Percentiles rank a stretch among this genome's conserved stretches.
phyloP scores from a whole-genome alignment of 1,284 basidiomycete genomes.

The Ceratobasidium sp. region DNA sequence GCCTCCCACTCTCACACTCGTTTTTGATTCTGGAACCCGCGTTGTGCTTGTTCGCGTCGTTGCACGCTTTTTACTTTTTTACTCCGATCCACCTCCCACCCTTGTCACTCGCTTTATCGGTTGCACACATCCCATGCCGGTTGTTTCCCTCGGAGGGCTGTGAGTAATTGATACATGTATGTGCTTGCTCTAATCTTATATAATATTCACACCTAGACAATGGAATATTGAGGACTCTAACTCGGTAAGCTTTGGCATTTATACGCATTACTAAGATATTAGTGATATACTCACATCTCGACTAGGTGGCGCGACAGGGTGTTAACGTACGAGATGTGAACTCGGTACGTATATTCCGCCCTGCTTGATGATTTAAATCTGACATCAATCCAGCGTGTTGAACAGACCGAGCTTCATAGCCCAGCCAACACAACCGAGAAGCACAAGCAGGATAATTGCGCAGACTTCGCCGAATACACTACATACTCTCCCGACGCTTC shows the following conservation, averaged over 20 bases:
- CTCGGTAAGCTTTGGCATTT: constrained; percentile 70
- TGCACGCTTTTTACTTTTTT: too few species aligned
- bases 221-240: too few species aligned
- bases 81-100: too few species aligned
- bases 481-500: constrained; percentile 42
- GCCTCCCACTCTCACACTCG: too few species aligned
- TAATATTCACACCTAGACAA: too few species aligned
- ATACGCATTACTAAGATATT: constrained; percentile 50
- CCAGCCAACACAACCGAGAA: constrained; percentile 58
- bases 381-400: constrained; percentile 73
- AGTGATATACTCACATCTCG: constrained; percentile 31
- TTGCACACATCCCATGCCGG: too few species aligned
- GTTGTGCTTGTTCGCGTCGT: too few species aligned
- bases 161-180: too few species aligned
- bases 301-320: constrained; percentile 80
- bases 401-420: constrained; percentile 76
- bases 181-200: too few species aligned
- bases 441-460: constrained; percentile 85
- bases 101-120: too few species aligned
- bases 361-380: constrained; percentile 14
- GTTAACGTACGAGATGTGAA: constrained; percentile 85
- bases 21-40: too few species aligned
- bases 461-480: constrained; percentile 56
- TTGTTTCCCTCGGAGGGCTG: too few species aligned
- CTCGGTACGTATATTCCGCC: constrained; percentile 68